Base-by-base conservation (phyloP, 2,329 filamentous ascomycete genomes). In the Dactylella cylindrospora region DNA sequence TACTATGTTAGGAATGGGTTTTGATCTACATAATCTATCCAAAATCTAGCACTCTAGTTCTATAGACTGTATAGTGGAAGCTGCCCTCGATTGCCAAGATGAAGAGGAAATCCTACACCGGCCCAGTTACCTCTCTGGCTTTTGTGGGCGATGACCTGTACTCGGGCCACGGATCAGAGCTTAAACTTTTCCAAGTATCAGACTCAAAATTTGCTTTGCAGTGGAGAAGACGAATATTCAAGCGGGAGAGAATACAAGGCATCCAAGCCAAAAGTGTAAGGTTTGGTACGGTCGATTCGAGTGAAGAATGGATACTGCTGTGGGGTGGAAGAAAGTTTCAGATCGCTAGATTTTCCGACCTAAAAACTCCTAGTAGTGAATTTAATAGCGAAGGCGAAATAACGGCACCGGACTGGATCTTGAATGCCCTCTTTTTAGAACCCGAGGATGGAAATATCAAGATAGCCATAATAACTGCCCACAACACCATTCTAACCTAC, bases 401-500 rank as follows among this genome's bases (percentile, higher is more conserved):
- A 19, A 71, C 71, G 2, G 79, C 80, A 1, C 77, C 80, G 3
- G 89, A 95, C 72, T 93, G 89, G 88, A 83, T 94, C 65, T 80
- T 91, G 67, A 82, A 88, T 70, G 84, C 79, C 28, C 74, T 76
- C 26, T 73, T 84, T 52, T 80, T 79, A 40, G 38, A 65, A 2
- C 38, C 57, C n/a, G 59, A 68, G 5, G 69, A 73, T 22, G 60
- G 67, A 1, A 69, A 70, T 22, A 70, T 73, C 8, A 82, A 80
- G 12, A 82, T 82, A 12, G 72, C 60, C 13, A 60, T 93, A 8
- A 77, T 94, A 12, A 95, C 90, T 1, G 89, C 91, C 1, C 90
- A 97, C 73, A 96, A 97, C 76, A 84, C 88, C 43, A 76, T 94
- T 88, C 5, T 76, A 77, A 23, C 71, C 86, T 15, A 72, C 12